Evolutionary conservation across 805 yeast species (phyloP).

Genomic region (Wickerhamomyces silvicola): DNA sequence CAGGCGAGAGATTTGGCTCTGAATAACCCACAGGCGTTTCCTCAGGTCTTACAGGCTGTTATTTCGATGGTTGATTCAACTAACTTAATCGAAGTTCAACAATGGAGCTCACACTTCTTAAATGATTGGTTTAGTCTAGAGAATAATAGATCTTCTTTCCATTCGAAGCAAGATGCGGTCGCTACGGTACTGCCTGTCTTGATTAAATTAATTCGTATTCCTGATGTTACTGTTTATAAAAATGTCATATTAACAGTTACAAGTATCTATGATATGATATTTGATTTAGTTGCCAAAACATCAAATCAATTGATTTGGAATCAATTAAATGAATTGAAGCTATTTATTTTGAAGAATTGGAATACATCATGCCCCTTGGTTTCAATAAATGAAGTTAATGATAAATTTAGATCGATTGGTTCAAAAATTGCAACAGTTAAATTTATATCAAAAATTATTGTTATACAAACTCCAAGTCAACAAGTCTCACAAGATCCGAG

Average conservation of each 20-base stretch:
- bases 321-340: slow-evolving; percentile 48
- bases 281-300: slow-evolving; percentile 38
- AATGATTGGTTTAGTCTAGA: slow-evolving; percentile 16
- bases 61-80: slow-evolving; percentile 9
- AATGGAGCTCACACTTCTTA: slow-evolving; percentile 20
- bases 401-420: slow-evolving; percentile 43
- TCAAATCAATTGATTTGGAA: slow-evolving; percentile 45
- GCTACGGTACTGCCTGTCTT: slow-evolving; percentile 9
- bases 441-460: slow-evolving; percentile 55
- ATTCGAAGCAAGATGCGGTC: slow-evolving; percentile 15
- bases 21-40: slow-evolving; percentile 11
- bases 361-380: slow-evolving; percentile 48
- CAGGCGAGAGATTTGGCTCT: slow-evolving; percentile 14
- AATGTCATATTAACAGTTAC: slow-evolving; percentile 34
- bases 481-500: slow-evolving; percentile 18
- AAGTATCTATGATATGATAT: slow-evolving; percentile 38
- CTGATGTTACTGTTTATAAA: slow-evolving; percentile 29
- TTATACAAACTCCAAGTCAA: slow-evolving; percentile 43
- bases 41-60: slow-evolving; percentile 12
- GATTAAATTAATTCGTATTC: slow-evolving; percentile 8
- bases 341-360: slow-evolving; percentile 55
- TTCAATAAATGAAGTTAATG: slow-evolving; percentile 20
- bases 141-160: slow-evolving; percentile 4
- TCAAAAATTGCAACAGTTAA: slow-evolving; percentile 65
- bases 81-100: slow-evolving; percentile 14